Evolutionary conservation across 768 basidiomycete species (phyloP).

Genomic region (Bullera alba): DNA sequence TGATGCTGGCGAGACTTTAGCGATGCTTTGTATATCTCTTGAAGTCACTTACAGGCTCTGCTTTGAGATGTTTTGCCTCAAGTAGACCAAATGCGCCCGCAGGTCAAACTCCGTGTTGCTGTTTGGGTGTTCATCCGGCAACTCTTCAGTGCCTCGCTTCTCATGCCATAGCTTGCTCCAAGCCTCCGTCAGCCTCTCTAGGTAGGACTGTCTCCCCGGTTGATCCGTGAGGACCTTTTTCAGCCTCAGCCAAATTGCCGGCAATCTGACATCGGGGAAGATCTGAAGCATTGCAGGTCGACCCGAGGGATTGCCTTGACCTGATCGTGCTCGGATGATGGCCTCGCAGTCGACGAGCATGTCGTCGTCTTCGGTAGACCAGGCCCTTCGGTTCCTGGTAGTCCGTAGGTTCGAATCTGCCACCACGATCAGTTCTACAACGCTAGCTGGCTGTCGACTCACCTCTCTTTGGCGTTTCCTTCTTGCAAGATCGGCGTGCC

Average conservation of each 20-base stretch:
- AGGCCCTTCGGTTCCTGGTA: constrained; percentile 48
- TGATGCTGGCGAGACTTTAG: too few relatives aligned
- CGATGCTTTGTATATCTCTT: too few relatives aligned
- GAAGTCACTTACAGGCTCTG: constrained; percentile 65
- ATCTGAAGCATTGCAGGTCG: constrained; percentile 69
- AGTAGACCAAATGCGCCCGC: constrained; percentile 69
- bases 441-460: neutral
- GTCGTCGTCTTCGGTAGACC: constrained; percentile 83
- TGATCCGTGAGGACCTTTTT: constrained; percentile 55
- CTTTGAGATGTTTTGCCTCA: constrained; percentile 77
- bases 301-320: constrained; percentile 54
- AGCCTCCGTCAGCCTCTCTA: constrained; percentile 68
- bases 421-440: neutral
- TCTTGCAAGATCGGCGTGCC: neutral
- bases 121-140: constrained; percentile 65
- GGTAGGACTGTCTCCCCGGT: constrained; percentile 67
- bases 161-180: constrained; percentile 74
- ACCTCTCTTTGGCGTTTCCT: constrained; percentile 1
- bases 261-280: constrained; percentile 55
- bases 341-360: constrained; percentile 75
- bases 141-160: constrained; percentile 58
- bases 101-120: constrained; percentile 71
- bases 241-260: constrained; percentile 41
- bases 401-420: neutral
- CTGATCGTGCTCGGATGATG: constrained; percentile 72